Evolutionary conservation across 495 filamentous ascomycete genomes (phyloP).

Genomic region (Immersiella caudata): DNA sequence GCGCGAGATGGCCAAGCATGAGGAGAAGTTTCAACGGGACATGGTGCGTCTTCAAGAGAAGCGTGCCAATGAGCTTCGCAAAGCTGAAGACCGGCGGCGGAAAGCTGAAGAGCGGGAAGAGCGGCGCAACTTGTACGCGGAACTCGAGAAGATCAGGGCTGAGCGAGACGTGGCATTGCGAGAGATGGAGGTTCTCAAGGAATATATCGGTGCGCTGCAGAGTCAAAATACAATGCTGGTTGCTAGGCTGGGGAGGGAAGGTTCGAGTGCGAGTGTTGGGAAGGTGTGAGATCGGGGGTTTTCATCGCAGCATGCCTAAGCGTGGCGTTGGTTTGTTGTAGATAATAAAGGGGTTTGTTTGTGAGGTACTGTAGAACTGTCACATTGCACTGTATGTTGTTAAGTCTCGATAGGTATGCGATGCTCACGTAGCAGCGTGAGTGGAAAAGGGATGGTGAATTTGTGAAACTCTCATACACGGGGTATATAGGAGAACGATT

Average conservation of each 20-base stretch:
- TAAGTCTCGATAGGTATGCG: too few relatives aligned
- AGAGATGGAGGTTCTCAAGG: slow-evolving; percentile 64
- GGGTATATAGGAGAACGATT: too few relatives aligned
- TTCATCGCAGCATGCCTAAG: not conserved
- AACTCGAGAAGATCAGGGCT: slow-evolving; percentile 56
- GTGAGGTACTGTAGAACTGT: too few relatives aligned
- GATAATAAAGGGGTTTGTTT: too few relatives aligned
- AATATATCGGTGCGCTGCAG: slow-evolving; percentile 66
- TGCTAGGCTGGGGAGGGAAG: slow-evolving; percentile 47
- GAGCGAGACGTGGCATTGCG: slow-evolving; percentile 59
- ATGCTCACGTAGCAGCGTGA: too few relatives aligned
- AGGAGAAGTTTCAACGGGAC: slow-evolving; percentile 66
- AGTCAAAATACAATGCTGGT: slow-evolving; percentile 64
- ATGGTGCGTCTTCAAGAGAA: slow-evolving; percentile 65
- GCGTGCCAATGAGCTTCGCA: slow-evolving; percentile 60
- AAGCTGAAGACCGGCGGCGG: slow-evolving; percentile 59
- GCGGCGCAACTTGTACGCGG: slow-evolving; percentile 46
- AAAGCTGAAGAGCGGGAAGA: slow-evolving; percentile 61
- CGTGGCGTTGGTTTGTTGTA: not conserved
- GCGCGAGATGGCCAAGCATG: slow-evolving; percentile 60
- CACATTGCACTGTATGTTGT: too few relatives aligned
- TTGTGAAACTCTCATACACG: too few relatives aligned
- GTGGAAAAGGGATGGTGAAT: too few relatives aligned
- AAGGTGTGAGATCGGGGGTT: not conserved
- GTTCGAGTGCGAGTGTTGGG: not conserved